Percentiles rank a stretch among this genome's conserved stretches.
phyloP scores from a whole-genome alignment of 805 yeast genomes.

The Huiozyma sinensis region DNA sequence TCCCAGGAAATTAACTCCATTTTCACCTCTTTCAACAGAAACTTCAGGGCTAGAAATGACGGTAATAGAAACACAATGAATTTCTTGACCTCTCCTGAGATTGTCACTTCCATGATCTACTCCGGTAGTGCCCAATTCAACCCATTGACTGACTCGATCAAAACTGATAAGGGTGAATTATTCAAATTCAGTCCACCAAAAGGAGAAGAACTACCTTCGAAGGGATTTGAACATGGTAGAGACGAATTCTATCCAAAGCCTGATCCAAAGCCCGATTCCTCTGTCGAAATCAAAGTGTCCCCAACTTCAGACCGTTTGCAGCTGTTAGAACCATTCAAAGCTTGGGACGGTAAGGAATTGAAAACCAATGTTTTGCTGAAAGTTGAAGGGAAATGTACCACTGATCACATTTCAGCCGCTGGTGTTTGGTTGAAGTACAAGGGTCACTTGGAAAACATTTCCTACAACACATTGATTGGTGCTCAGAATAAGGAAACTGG shows the following conservation, averaged over 20 bases:
- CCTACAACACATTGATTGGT: constrained; percentile 90
- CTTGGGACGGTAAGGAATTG: constrained; percentile 83
- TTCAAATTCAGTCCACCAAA: constrained; percentile 72
- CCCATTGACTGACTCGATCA: constrained; percentile 80
- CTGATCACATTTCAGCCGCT: constrained; percentile 97
- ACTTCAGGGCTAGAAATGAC: constrained; percentile 95
- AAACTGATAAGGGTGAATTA: constrained; percentile 53
- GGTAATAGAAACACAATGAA: constrained; percentile 97
- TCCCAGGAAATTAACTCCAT: constrained; percentile 72
- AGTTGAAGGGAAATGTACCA: constrained; percentile 96
- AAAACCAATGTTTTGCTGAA: constrained; percentile 67
- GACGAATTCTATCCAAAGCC: constrained; percentile 60
- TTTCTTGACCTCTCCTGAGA: constrained; percentile 96
- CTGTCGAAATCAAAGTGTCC: constrained; percentile 55
- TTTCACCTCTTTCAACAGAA: constrained; percentile 95
- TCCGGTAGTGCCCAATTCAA: constrained; percentile 89
- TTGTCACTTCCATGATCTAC: constrained; percentile 93
- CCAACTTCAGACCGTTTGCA: constrained; percentile 90
- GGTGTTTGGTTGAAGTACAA: constrained; percentile 98
- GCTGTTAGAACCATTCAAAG: constrained; percentile 73
- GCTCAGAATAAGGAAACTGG: constrained; percentile 96
- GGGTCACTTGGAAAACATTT: constrained; percentile 93
- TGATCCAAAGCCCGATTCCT: constrained; percentile 55
- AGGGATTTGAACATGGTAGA: constrained; percentile 72
- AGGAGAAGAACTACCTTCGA: constrained; percentile 75